Conservation (phyloP, 345 rosid species). For the Sisymbrium irio region DNA sequence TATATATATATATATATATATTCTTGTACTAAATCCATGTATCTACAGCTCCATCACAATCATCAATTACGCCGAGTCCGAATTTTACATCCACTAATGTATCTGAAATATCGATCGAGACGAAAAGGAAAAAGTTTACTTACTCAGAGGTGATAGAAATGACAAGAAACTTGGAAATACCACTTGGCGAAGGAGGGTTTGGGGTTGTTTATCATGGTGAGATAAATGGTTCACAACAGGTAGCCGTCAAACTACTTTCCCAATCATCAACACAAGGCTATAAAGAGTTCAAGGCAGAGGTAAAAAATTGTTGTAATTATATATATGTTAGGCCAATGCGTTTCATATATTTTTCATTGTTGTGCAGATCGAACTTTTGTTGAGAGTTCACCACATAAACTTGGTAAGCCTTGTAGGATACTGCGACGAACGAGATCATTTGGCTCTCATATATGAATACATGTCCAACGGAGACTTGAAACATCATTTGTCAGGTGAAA, state of each 20-base stretch:
- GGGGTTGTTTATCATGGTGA: slow-evolving; percentile 50
- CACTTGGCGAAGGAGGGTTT: slow-evolving; percentile 55
- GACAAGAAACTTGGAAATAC: slow-evolving; percentile 38
- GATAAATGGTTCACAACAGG: slow-evolving; percentile 14
- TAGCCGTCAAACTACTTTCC: slow-evolving; percentile 27
- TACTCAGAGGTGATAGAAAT: slow-evolving; percentile 35
- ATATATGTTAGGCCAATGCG: too few species aligned
- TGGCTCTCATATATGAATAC: slow-evolving; percentile 45
- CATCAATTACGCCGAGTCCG: too few species aligned
- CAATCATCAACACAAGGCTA: slow-evolving; percentile 25
- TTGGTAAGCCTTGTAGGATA: slow-evolving; percentile 39
- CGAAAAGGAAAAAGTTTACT: slow-evolving; percentile 27
- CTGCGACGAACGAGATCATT: slow-evolving; percentile 32
- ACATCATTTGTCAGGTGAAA: slow-evolving; percentile 24
- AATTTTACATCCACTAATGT: too few species aligned
- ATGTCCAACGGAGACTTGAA: slow-evolving; percentile 34
- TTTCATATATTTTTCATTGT: too few species aligned
- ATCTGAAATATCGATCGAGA: not conserved
- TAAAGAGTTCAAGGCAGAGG: slow-evolving; percentile 31
- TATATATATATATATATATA: too few species aligned
- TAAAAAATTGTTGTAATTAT: too few species aligned
- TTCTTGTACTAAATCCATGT: too few species aligned
- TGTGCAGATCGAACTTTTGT: slow-evolving; percentile 32
- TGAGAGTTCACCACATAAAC: slow-evolving; percentile 45
- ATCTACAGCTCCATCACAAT: too few species aligned